These are phyloP conservation scores for Penicillium sp. DNA, from an alignment of 2,329 filamentous ascomycete genomes.

Conservation along the genomic window DNA sequence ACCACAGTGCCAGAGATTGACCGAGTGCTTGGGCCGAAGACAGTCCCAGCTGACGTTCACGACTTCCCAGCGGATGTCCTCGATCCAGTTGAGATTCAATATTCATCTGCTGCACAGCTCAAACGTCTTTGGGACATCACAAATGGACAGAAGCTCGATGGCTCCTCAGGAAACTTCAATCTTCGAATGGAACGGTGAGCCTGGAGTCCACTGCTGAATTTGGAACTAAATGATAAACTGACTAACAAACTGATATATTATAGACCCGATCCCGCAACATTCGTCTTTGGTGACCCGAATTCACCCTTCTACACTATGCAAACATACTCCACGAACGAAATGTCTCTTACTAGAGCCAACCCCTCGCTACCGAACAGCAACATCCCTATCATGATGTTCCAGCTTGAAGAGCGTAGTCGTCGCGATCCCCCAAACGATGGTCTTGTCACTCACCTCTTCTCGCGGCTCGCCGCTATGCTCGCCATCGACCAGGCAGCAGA, in stretches of 20 bases:
- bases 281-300: slow-evolving; percentile 48
- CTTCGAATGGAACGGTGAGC: slow-evolving; percentile 49
- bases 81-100: slow-evolving; percentile 40
- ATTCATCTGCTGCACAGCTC: slow-evolving; percentile 47
- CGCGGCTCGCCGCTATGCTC: slow-evolving; percentile 55
- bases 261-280: slow-evolving; percentile 48
- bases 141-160: slow-evolving; percentile 48
- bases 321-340: slow-evolving; percentile 48
- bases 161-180: slow-evolving; percentile 41
- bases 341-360: slow-evolving; percentile 48
- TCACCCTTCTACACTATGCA: slow-evolving; percentile 52
- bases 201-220: too few relatives aligned
- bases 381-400: slow-evolving; percentile 50
- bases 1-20: slow-evolving; percentile 42
- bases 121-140: slow-evolving; percentile 51
- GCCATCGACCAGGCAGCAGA: slow-evolving; percentile 53
- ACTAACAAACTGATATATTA: slow-evolving; percentile 9
- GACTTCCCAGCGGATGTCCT: slow-evolving; percentile 45
- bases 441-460: slow-evolving; percentile 52
- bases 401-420: slow-evolving; percentile 44
- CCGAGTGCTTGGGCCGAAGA: slow-evolving; percentile 43
- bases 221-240: slow-evolving; percentile 15
- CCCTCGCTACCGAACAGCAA: slow-evolving; percentile 46
- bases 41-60: slow-evolving; percentile 49
- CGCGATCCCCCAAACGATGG: slow-evolving; percentile 48